Evolutionary conservation across 2,329 filamentous ascomycete species (phyloP), one percentile per base, ranked within the genome.

Genomic region (Nannizziopsis barbatae): DNA sequence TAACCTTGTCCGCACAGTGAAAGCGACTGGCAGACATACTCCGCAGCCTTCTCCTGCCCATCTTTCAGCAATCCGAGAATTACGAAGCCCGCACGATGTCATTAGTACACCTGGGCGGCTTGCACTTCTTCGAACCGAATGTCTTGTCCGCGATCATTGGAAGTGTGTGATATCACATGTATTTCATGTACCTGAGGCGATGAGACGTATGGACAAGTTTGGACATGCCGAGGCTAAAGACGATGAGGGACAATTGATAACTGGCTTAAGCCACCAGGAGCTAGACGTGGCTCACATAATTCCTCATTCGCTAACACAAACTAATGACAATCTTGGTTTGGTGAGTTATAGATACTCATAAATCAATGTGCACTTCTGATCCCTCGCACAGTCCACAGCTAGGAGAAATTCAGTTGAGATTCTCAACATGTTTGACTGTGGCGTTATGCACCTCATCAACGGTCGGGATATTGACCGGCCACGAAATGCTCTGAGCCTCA

Each of bases 341-440:
- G 39, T 42, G 39, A 18, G 35, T 35, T 42, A 42, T 12, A 42
- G n/a, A n/a, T n/a, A n/a, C n/a, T n/a, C 20, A 42, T 42, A 10
- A 10, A 42, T 18, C 18, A 42, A 42, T 30, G 20, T 38, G 20
- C 32, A 22, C 43, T 39, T 4, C 14, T 45, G 32, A 18, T 33
- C 11, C 30, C 42, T 20, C 27, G 14, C 42, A 58, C 50, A 48
- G 50, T 33, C 48, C 33, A 50, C 55, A 30, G 60, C 58, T 14
- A 62, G 62, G 50, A 50, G 62, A 56, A 56, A 60, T 0, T 63
- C 64, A n/a, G 54, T 70, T 9, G 52, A 55, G 22, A 61, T 70
- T 42, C 60, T 70, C 4, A 67, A 69, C 33, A 69, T 70, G 65
- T 67, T 71, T 52, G 66, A 71, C 51, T 52, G 38, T 32, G 62